A percentile compares a stretch with the other conserved stretches of the same genome.
Evolutionary conservation across 306 rosid species (phyloP).

Genomic region (Astragalus glycyphyllos): DNA sequence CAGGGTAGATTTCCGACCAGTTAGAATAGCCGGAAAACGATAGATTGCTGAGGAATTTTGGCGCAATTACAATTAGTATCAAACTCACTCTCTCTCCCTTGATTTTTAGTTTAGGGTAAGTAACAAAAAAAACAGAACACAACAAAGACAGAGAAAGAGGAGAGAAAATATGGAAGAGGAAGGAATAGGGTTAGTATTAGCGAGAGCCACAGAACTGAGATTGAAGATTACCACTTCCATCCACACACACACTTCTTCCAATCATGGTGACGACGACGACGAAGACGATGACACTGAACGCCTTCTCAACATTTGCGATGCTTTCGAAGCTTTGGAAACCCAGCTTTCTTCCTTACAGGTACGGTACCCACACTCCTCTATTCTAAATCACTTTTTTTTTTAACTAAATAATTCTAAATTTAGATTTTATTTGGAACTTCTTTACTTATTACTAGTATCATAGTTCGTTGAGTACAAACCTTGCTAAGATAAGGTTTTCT

Average conservation of each 20-base stretch:
- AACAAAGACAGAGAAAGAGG: neutral
- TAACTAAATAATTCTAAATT: too few relatives aligned
- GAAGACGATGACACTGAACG: slow-evolving; percentile 58
- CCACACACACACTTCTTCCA: slow-evolving; percentile 48
- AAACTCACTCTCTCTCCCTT: neutral
- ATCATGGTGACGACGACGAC: slow-evolving; percentile 47
- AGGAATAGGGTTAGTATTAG: slow-evolving; percentile 82
- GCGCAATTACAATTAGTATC: too few relatives aligned
- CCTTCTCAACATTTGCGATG: slow-evolving; percentile 78
- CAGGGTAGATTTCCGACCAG: too few relatives aligned
- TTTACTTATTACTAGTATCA: neutral
- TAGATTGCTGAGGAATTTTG: too few relatives aligned
- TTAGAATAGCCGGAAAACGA: too few relatives aligned
- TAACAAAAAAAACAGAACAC: slow-evolving; percentile 9
- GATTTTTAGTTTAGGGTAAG: too few relatives aligned
- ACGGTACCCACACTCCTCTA: neutral
- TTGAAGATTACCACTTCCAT: slow-evolving; percentile 79
- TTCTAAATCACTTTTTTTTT: slow-evolving; percentile 32
- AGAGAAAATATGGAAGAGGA: slow-evolving; percentile 64
- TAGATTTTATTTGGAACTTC: neutral
- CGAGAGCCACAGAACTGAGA: slow-evolving; percentile 90
- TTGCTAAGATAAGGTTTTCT: neutral
- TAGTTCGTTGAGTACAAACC: slow-evolving; percentile 11
- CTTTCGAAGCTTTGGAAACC: slow-evolving; percentile 85
- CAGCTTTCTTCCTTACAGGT: slow-evolving; percentile 93